Evolutionary conservation across 352 stramenopile species (phyloP), one percentile per base, ranked within the genome.

Genomic region (Globisporangium cederbergense): DNA sequence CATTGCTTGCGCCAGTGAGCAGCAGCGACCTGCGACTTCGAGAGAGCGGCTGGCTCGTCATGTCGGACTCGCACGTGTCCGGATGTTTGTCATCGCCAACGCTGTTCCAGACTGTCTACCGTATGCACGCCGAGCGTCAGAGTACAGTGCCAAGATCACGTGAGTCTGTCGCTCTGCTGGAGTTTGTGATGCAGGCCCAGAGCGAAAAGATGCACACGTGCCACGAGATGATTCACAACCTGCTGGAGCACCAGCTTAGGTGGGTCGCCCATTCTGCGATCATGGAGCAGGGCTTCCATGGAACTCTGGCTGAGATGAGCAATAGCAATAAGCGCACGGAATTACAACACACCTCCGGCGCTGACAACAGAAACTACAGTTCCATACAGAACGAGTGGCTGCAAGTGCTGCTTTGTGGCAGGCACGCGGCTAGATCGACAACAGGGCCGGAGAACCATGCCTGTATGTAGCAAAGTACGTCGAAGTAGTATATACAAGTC

Each of bases 31-130:
- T 66, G 38, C n/a, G 28, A 9, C 58, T 66, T 30, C 60, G 60
- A 5, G 60, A 66, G 38, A 65, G 22, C 25, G 36, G 49, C 11
- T 66, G 60, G 60, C 18, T 60, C 34, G 11, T 66, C 32, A 25
- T 64, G n/a, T 57, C 45, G n/a, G 58, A 62, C 40, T 30, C 38
- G 4, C 36, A 34, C 18, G 55, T 34, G n/a, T 11, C 55, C 8
- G 34, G 13, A 8, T 40, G 20, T n/a, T 8, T 22, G 11, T 60
- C 55, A 2, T 11, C 36, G 10, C 22, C 55, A 32, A 38, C 20
- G 55, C 20, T 60, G 1, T 51, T 51, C 13, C 55, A 60, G 38
- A 51, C 55, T 4, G 38, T 45, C 2, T 60, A 60, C 4, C 55
- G 40, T 1, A 25, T 66, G 22, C 42, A 60, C 40, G 38, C 51